These are phyloP conservation scores for Saturnispora galanensis DNA, from an alignment of 805 yeast species.

Conservation along the genomic window DNA sequence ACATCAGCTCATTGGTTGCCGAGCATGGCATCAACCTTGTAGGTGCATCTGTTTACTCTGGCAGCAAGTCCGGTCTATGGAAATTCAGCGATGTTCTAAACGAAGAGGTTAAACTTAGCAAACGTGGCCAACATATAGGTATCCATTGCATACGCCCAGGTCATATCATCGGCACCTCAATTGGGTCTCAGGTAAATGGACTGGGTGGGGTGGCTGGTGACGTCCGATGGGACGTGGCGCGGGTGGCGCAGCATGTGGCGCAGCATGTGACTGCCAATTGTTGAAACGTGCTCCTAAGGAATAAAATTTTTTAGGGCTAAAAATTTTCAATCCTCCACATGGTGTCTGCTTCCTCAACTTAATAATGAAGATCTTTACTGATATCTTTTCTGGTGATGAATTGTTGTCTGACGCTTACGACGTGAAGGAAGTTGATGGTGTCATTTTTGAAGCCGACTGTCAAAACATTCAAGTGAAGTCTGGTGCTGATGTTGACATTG, in stretches of 20 bases:
- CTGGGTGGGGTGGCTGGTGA: background rate
- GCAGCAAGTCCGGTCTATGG: conserved; percentile 60
- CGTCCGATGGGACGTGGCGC: background rate
- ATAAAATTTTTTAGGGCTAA: conserved; percentile 7
- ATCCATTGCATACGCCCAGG: conserved; percentile 67
- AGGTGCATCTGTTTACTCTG: conserved; percentile 60
- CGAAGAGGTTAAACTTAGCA: conserved; percentile 33
- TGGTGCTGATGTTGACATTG: conserved; percentile 92
- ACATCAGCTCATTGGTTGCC: conserved; percentile 59
- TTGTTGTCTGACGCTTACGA: conserved; percentile 96
- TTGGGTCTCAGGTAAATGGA: conserved; percentile 34
- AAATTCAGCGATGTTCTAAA: conserved; percentile 56
- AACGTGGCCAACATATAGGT: conserved; percentile 37
- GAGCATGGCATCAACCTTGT: conserved; percentile 16
- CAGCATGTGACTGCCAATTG: conserved; percentile 5
- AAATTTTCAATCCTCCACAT: conserved; percentile 11
- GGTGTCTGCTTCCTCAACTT: background rate
- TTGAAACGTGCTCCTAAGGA: background rate
- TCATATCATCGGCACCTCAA: conserved; percentile 53
- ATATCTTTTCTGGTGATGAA: conserved; percentile 91
- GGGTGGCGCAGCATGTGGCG: conserved; percentile 10
- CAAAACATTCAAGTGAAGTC: conserved; percentile 74
- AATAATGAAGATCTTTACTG: conserved; percentile 42
- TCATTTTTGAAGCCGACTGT: conserved; percentile 95
- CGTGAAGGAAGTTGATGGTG: conserved; percentile 75